Evolutionary conservation across 2,329 filamentous ascomycete species (phyloP).

Genomic region (Lecanicillium sp.): DNA sequence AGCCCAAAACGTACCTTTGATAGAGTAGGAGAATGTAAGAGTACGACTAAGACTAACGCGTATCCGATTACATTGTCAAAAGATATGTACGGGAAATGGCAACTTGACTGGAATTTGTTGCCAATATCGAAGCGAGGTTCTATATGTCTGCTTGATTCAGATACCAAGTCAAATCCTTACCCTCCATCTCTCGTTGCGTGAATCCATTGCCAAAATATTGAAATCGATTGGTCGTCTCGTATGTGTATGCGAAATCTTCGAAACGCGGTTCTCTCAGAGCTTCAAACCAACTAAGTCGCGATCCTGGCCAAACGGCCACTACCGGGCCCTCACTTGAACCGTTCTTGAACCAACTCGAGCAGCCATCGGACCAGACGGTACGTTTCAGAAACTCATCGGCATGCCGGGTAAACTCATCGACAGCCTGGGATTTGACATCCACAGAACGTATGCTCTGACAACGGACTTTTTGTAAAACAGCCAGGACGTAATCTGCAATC

Average conservation of each 20-base stretch:
- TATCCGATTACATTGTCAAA: too few species aligned
- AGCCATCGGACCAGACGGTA: constrained; percentile 39
- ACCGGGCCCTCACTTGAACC: constrained; percentile 33
- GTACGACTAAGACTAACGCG: too few species aligned
- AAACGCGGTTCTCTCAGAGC: constrained; percentile 41
- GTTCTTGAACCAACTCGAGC: constrained; percentile 43
- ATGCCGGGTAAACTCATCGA: constrained; percentile 42
- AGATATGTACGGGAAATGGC: too few species aligned
- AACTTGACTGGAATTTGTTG: too few species aligned
- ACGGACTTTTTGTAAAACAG: constrained; percentile 39
- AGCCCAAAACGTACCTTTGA: not conserved
- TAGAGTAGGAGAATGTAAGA: too few species aligned
- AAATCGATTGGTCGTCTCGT: constrained; percentile 56
- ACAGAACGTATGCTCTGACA: too few species aligned
- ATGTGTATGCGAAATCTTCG: constrained; percentile 42
- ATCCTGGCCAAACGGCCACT: constrained; percentile 40
- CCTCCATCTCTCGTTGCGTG: constrained; percentile 47
- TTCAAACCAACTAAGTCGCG: constrained; percentile 41
- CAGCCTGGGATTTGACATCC: constrained; percentile 33
- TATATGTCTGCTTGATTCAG: too few species aligned
- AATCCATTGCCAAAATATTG: constrained; percentile 44
- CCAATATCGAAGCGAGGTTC: too few species aligned
- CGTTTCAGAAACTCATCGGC: constrained; percentile 42
- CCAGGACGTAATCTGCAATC: constrained; percentile 43
- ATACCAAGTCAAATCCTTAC: too few species aligned